Base-by-base conservation (phyloP, 1,139 yeast genomes). In the Candida anutae region DNA sequence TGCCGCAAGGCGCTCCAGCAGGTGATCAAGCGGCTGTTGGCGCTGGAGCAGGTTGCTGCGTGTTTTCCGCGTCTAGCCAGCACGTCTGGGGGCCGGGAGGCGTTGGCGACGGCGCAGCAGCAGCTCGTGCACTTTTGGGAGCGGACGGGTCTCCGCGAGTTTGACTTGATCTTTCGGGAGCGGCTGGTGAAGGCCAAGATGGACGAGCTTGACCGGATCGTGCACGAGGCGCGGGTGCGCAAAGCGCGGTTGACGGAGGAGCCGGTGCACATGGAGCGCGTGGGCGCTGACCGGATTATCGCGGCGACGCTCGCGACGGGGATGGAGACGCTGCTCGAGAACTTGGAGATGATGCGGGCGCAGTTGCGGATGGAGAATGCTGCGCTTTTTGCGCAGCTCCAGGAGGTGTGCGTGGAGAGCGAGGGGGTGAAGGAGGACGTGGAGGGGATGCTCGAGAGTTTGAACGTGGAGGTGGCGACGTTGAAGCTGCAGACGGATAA, bases 1-100 rank as follows among this genome's bases (percentile, higher is more conserved):
- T 67, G 77, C 30, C 53, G 61, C n/a, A 72, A 77, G 42, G 87
- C 94, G 0, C 59, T 84, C 4, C 74, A 72, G 24, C 83, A 77
- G 47, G 73, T 87, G 0, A 69, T 77, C 22, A 55, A 53, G 27
- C 74, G 72, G 35, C 67, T 76, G 21, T 53, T 83, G 24, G 67
- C 76, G 4, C 55, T 69, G 27, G 85, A 79, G 10, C 76, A 75
- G 37, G 51, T 84, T 18, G 57, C 62, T 22, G 56, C 73, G 16
- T 82, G 94, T 46, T 85, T 74, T 48, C 94, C 94, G 1, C 55
- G 62, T 1, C 60, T 79, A 14, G 62, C 77, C 0, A 40, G 53
- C 10, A 54, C 70, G 3, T 56, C 55, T 13, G 69, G 68, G 8
- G 90, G 88, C 1, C 47, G 51, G 5, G 55, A 55, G 19, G 62